phyloP scores from a whole-genome alignment of 2,329 filamentous ascomycete genomes.

The Verticillium albo-atrum region DNA sequence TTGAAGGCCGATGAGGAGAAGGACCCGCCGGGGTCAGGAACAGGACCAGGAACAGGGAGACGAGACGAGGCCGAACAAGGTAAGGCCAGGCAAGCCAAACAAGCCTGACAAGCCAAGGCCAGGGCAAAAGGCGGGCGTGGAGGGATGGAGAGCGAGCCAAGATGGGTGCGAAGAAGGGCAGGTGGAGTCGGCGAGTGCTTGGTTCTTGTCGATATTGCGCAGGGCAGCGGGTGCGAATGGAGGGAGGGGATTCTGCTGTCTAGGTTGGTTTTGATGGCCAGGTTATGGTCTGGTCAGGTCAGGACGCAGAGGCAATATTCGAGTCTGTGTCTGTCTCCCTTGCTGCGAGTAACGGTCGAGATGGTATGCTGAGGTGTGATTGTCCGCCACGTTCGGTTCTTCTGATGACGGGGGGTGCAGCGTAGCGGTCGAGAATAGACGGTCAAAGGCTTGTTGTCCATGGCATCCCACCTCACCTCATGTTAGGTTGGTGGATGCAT shows the following conservation, averaged over 20 bases:
- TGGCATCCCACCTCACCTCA: background rate
- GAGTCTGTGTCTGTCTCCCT: no score
- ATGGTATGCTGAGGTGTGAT: background rate
- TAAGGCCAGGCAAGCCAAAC: background rate
- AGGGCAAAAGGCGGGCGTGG: background rate
- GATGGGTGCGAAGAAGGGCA: background rate
- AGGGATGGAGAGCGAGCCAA: background rate
- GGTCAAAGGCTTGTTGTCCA: background rate
- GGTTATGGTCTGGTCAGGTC: background rate
- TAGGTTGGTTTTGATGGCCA: no score
- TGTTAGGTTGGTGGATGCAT: background rate
- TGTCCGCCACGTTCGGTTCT: no score
- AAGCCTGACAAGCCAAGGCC: background rate
- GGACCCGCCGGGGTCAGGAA: background rate
- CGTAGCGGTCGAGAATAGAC: background rate
- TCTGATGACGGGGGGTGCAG: no score
- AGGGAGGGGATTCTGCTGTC: no score
- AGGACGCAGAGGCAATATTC: background rate
- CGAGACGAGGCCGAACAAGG: background rate
- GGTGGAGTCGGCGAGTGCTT: background rate
- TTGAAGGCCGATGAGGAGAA: background rate
- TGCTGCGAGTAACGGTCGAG: no score
- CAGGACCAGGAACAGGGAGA: background rate
- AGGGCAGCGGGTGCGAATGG: background rate
- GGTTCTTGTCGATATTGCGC: background rate